Percentiles rank a stretch among this genome's conserved stretches.
Conservation (phyloP, 371 early-diverging fungal genomes). For the Mucor mucedo region DNA sequence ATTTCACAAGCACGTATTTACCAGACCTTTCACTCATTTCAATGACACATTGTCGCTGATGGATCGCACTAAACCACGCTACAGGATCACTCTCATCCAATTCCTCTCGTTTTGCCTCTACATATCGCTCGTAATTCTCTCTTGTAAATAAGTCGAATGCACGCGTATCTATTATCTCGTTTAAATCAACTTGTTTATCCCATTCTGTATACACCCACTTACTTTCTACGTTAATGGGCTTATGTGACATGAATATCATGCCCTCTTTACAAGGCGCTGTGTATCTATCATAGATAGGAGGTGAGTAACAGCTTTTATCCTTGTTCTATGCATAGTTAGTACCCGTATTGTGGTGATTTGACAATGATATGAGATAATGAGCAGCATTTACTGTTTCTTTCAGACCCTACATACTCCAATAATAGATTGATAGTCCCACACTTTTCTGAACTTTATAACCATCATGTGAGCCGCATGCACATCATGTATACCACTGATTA, state of each 20-base stretch:
- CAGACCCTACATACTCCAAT: conserved; percentile 9
- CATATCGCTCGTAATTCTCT: conserved; percentile 17
- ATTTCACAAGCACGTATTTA: conserved; percentile 30
- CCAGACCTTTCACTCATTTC: conserved; percentile 15
- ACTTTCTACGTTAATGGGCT: conserved; percentile 25
- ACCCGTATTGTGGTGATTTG: conserved; percentile 21
- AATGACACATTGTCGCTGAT: conserved; percentile 9
- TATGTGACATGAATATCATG: conserved; percentile 24
- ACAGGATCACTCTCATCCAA: conserved; percentile 15
- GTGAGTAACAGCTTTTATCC: background rate
- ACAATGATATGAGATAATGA: conserved; percentile 22
- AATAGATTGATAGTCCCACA: conserved; percentile 22
- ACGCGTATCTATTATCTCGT: conserved; percentile 9
- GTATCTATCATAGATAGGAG: background rate
- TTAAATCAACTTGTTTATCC: background rate
- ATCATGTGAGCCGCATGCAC: too few species aligned
- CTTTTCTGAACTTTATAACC: conserved; percentile 7
- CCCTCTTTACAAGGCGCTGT: conserved; percentile 20
- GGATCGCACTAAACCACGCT: conserved; percentile 15
- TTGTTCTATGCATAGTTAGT: background rate
- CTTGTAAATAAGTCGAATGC: conserved; percentile 23
- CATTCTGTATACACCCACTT: background rate
- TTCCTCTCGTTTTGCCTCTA: background rate
- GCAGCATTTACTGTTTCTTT: conserved; percentile 6
- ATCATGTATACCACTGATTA: background rate